Evolutionary conservation across 1,284 basidiomycete genomes (phyloP).

Genomic region (Heterobasidion parviporum): DNA sequence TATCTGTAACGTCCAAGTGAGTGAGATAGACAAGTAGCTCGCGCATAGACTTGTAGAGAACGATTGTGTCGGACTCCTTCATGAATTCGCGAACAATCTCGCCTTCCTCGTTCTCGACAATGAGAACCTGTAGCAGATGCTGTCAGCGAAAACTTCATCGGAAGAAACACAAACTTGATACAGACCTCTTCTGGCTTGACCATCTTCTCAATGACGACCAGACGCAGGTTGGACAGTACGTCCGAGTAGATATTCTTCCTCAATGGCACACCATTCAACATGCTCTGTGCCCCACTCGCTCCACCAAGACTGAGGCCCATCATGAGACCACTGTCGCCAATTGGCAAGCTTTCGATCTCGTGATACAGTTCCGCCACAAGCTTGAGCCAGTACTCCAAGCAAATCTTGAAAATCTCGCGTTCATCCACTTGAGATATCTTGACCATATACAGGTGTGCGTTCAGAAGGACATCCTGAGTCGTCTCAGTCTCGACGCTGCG

Average conservation of each 20-base stretch:
- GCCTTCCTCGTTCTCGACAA: slow-evolving; percentile 99
- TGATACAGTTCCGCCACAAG: slow-evolving; percentile 99
- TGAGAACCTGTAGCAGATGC: slow-evolving; percentile 63
- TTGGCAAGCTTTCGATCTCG: slow-evolving; percentile 89
- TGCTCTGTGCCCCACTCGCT: slow-evolving; percentile 49
- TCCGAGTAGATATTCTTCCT: slow-evolving; percentile 94
- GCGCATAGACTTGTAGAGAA: slow-evolving; percentile 98
- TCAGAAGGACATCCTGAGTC: slow-evolving; percentile 90
- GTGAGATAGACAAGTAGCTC: slow-evolving; percentile 96
- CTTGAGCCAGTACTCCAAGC: slow-evolving; percentile 97
- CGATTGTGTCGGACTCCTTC: slow-evolving; percentile 99
- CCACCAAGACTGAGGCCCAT: slow-evolving; percentile 88
- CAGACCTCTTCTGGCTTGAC: slow-evolving; percentile 98
- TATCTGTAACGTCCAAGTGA: slow-evolving; percentile 93
- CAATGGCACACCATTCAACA: slow-evolving; percentile 72
- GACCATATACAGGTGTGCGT: slow-evolving; percentile 97
- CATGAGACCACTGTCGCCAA: slow-evolving; percentile 87
- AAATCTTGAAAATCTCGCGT: slow-evolving; percentile 99
- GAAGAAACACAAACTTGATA: slow-evolving; percentile 2
- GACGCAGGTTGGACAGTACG: slow-evolving; percentile 88
- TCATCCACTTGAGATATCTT: slow-evolving; percentile 99
- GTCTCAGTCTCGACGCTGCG: slow-evolving; percentile 88
- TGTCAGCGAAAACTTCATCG: slow-evolving; percentile 5
- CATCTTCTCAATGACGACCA: slow-evolving; percentile 99
- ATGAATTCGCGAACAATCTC: slow-evolving; percentile 99